phyloP scores from a whole-genome alignment of 495 filamentous ascomycete genomes.

The Lasiosphaeriaceae sp. region DNA sequence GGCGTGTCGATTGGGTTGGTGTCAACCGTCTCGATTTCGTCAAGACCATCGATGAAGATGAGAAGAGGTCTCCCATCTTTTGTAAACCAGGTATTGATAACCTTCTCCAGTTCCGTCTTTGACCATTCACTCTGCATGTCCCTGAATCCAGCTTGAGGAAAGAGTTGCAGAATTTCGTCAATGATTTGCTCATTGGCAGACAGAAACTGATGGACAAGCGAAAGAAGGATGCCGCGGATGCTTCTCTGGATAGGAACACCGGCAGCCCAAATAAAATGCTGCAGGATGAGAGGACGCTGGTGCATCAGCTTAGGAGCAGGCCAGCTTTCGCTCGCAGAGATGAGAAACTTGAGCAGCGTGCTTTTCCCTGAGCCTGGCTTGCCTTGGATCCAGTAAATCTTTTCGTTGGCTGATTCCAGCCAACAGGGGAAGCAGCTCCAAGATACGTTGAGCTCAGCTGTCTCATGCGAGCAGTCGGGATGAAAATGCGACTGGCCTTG shows the following conservation, averaged over 20 bases:
- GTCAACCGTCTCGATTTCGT: slow-evolving; percentile 10
- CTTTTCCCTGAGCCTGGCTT: slow-evolving; percentile 45
- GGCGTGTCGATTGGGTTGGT: neutral
- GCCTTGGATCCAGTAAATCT: slow-evolving; percentile 38
- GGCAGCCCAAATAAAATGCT: slow-evolving; percentile 30
- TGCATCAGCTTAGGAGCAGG: neutral
- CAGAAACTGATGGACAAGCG: slow-evolving; percentile 30
- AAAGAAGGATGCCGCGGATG: slow-evolving; percentile 25
- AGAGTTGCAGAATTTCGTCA: slow-evolving; percentile 5
- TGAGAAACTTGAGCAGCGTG: slow-evolving; percentile 40
- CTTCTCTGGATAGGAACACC: slow-evolving; percentile 22
- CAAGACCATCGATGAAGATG: slow-evolving; percentile 22
- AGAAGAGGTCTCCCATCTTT: slow-evolving; percentile 9
- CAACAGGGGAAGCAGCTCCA: slow-evolving; percentile 31
- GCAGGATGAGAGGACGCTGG: slow-evolving; percentile 14
- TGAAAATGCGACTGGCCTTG: neutral
- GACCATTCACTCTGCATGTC: slow-evolving; percentile 10
- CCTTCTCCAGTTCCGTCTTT: slow-evolving; percentile 8
- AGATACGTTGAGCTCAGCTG: neutral
- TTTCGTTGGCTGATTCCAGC: slow-evolving; percentile 18
- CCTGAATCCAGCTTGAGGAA: slow-evolving; percentile 1
- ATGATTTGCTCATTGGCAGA: slow-evolving; percentile 2
- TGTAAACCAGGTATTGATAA: neutral
- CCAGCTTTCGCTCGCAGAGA: slow-evolving; percentile 6
- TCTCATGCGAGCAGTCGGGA: neutral